Conservation (phyloP, 2,329 filamentous ascomycete species). For the Aspergillus floridensis region DNA sequence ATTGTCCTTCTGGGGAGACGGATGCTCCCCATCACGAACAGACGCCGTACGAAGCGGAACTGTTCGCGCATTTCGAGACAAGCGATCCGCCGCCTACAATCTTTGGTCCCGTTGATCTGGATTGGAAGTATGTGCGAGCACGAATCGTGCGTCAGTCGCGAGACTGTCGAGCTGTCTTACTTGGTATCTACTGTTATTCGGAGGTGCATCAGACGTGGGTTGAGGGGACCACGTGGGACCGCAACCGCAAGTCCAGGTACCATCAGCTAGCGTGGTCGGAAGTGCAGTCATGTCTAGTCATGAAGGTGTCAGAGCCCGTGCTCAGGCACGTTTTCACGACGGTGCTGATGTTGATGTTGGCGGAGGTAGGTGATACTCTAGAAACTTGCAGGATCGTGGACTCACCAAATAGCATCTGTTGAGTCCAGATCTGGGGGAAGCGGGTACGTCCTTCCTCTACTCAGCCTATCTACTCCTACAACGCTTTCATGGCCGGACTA, state of each 20-base stretch:
- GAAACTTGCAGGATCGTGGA: neutral
- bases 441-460: conserved; percentile 31
- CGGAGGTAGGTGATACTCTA: conserved; percentile 27
- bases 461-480: conserved; percentile 32
- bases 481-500: conserved; percentile 27
- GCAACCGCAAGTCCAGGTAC: conserved; percentile 30
- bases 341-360: conserved; percentile 35
- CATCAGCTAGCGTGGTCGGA: conserved; percentile 31
- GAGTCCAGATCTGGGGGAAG: conserved; percentile 25
- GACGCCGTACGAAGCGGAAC: conserved; percentile 28
- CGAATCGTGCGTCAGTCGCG: conserved; percentile 26
- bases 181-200: conserved; percentile 35
- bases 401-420: conserved; percentile 26
- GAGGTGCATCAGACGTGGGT: conserved; percentile 29
- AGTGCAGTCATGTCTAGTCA: conserved; percentile 28
- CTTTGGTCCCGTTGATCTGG: conserved; percentile 31
- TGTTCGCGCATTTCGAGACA: conserved; percentile 29
- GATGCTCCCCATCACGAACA: neutral
- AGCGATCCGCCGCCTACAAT: conserved; percentile 31
- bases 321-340: conserved; percentile 28
- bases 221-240: conserved; percentile 28
- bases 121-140: conserved; percentile 33
- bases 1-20: neutral
- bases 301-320: conserved; percentile 24
- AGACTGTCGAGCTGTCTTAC: conserved; percentile 26